phyloP scores from a whole-genome alignment of 495 filamentous ascomycete genomes.

The Talaromyces adpressus region DNA sequence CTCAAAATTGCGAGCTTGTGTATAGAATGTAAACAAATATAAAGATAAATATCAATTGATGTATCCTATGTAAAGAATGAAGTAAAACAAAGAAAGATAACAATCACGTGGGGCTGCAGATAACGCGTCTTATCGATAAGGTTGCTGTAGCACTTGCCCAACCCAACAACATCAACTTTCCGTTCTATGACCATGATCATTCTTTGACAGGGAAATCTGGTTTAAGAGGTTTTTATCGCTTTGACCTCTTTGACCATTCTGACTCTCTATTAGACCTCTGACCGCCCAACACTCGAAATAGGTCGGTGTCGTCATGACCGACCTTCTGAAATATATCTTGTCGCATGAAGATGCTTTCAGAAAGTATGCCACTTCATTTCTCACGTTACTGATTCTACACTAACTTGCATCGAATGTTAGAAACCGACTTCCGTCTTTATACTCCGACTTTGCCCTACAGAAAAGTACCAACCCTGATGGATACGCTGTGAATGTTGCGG shows the following conservation, averaged over 20 bases:
- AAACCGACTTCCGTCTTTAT: conserved; percentile 82
- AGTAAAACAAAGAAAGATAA: neutral
- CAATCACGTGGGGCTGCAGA: conserved; percentile 1
- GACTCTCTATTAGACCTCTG: neutral
- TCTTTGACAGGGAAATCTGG: conserved; percentile 9
- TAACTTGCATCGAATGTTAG: conserved; percentile 28
- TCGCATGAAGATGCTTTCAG: conserved; percentile 58
- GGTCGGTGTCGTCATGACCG: conserved; percentile 37
- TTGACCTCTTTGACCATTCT: neutral
- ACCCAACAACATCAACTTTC: neutral
- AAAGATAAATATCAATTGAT: too few species aligned
- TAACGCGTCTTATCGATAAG: conserved; percentile 25
- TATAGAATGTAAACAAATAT: too few species aligned
- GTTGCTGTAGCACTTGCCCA: conserved; percentile 11
- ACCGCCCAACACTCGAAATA: neutral
- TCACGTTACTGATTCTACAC: conserved; percentile 7
- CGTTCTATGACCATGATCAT: neutral
- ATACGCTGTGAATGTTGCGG: conserved; percentile 74
- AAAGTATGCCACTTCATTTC: conserved; percentile 37
- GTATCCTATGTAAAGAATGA: too few species aligned
- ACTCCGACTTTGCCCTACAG: conserved; percentile 83
- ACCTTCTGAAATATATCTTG: conserved; percentile 55
- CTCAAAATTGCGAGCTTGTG: too few species aligned
- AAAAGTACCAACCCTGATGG: conserved; percentile 82
- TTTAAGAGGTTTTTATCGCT: neutral